phyloP scores from a whole-genome alignment of 148 eudicot species.

The Rhododendron kiyosumense region DNA sequence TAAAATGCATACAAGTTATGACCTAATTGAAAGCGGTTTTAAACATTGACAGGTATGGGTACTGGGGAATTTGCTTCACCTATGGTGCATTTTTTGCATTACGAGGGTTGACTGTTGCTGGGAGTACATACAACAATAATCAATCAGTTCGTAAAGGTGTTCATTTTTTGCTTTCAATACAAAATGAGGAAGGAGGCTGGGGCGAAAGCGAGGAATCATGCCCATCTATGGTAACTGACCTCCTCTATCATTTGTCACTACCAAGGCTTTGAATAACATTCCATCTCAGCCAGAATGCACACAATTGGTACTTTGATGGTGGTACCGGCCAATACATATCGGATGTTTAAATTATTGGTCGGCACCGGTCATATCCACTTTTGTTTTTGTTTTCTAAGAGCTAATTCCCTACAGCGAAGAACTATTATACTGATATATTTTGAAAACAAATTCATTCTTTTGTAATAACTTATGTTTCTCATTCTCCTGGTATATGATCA shows the following conservation, averaged over 20 bases:
- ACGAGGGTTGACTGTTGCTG: conserved; percentile 22
- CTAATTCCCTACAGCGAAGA: no score
- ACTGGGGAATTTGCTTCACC: conserved; percentile 36
- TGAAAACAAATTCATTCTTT: no score
- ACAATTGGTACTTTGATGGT: no score
- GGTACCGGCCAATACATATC: no score
- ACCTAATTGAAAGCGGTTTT: neutral
- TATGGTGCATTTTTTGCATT: conserved; percentile 31
- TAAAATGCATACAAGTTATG: conserved; percentile 8
- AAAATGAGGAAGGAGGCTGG: conserved; percentile 43
- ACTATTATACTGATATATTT: no score
- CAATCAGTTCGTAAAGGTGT: conserved; percentile 30
- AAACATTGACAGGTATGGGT: conserved; percentile 30
- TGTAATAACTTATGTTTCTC: no score
- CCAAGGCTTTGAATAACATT: neutral
- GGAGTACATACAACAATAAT: conserved; percentile 24
- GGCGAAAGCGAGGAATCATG: conserved; percentile 29
- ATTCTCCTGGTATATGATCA: no score
- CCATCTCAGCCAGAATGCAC: no score
- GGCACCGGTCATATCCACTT: no score
- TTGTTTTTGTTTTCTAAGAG: no score
- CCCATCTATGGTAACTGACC: conserved; percentile 19
- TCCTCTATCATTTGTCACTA: no score
- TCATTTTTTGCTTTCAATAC: conserved; percentile 14
- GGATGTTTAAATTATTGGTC: no score